phyloP scores from a whole-genome alignment of 176 grass and related monocot genomes.

The Rhynchospora tenuis region DNA sequence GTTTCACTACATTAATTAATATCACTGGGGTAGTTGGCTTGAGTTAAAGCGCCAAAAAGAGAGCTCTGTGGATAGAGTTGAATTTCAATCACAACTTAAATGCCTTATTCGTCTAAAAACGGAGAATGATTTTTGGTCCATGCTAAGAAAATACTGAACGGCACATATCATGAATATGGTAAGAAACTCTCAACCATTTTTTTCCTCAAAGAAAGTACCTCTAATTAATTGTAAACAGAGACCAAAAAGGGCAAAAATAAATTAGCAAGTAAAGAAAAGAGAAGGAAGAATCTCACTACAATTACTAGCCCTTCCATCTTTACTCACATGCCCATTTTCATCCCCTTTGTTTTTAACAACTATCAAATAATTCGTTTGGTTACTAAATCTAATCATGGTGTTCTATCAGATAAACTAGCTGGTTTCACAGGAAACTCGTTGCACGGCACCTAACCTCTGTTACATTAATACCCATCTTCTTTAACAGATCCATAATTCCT shows the following conservation, averaged over 20 bases:
- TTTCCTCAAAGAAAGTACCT: neutral
- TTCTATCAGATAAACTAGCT: slow-evolving; percentile 43
- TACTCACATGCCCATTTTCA: slow-evolving; percentile 48
- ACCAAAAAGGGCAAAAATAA: neutral
- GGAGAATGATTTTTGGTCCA: neutral
- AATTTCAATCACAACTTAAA: neutral
- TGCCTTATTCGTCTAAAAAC: neutral
- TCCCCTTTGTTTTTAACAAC: slow-evolving; percentile 44
- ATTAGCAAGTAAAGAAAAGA: neutral
- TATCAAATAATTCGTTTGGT: slow-evolving; percentile 36
- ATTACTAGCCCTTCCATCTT: slow-evolving; percentile 41
- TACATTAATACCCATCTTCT: slow-evolving; percentile 44
- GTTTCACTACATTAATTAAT: neutral
- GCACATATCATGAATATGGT: neutral
- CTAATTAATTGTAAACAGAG: neutral
- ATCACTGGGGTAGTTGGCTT: slow-evolving; percentile 1
- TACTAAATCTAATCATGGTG: slow-evolving; percentile 21
- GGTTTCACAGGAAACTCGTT: slow-evolving; percentile 51
- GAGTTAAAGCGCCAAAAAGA: neutral
- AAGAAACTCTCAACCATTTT: neutral
- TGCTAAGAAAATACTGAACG: neutral
- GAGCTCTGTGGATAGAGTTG: neutral
- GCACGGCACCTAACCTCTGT: slow-evolving; percentile 50
- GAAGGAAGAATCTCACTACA: slow-evolving; percentile 34
- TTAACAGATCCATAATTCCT: slow-evolving; percentile 43